Evolutionary conservation across 1,139 yeast genomes (phyloP).

Genomic region (Sugiyamaella neomexicana): DNA sequence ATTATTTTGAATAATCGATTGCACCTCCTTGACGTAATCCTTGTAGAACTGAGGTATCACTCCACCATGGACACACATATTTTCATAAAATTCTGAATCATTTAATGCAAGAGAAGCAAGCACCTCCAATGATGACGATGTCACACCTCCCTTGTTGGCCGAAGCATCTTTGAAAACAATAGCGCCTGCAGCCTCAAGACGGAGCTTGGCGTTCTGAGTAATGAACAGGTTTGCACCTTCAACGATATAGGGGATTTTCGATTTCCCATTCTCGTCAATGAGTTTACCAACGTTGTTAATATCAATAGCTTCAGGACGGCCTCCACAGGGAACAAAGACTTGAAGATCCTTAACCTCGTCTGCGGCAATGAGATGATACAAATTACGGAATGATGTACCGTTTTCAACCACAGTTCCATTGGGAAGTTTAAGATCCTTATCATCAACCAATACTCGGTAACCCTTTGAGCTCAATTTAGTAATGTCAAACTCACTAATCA

Average conservation of each 20-base stretch:
- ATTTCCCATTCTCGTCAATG: constrained; percentile 77
- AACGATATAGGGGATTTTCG: constrained; percentile 81
- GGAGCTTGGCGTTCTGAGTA: constrained; percentile 88
- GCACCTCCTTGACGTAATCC: constrained; percentile 81
- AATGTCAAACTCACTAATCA: constrained; percentile 69
- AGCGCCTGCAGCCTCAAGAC: constrained; percentile 83
- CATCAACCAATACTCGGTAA: constrained; percentile 83
- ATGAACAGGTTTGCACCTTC: constrained; percentile 97
- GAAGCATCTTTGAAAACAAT: constrained; percentile 93
- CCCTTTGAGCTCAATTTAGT: constrained; percentile 71
- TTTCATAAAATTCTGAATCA: constrained; percentile 71
- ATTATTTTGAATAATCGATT: constrained; percentile 67
- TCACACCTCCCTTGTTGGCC: constrained; percentile 97
- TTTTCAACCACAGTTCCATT: constrained; percentile 71
- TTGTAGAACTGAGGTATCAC: constrained; percentile 70
- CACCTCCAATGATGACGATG: constrained; percentile 94
- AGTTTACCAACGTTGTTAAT: constrained; percentile 74
- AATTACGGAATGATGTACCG: constrained; percentile 91
- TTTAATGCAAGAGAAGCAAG: constrained; percentile 90
- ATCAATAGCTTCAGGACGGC: constrained; percentile 96
- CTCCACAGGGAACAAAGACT: constrained; percentile 97
- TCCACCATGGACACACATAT: constrained; percentile 64
- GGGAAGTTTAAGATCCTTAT: constrained; percentile 75
- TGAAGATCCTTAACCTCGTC: constrained; percentile 55
- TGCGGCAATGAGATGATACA: constrained; percentile 77